Base-by-base conservation (phyloP, 768 basidiomycete species). In the Suillus lakei region DNA sequence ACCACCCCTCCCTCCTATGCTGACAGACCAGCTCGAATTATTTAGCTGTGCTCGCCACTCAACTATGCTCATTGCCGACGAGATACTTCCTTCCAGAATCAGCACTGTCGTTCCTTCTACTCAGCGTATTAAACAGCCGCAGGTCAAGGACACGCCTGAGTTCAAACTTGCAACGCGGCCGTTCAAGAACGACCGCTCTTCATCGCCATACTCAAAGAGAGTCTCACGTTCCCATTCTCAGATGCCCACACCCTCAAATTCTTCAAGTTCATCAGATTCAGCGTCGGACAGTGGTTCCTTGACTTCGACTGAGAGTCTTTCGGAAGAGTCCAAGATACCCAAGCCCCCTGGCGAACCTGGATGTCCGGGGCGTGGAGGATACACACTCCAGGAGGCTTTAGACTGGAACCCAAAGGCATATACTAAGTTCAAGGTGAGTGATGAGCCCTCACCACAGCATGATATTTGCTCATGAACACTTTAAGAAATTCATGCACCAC, bases 301-400 rank as follows among this genome's bases (percentile, higher is more conserved):
- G 2, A 48, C 61, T 28, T 43, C 36, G 1, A 32, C 46, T 32
- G 5, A 62, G 50, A 44, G 4, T 8, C 23, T 16, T 1, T 66
- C 60, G 38, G 69, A 69, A 16, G 64, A 59, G 5, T 63, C 64
- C 0, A 68, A 66, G 53, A 76, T 76, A 28, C 64, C 72, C 32
- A 77, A 76, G 44, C 75, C 74, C 4, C 21, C 18, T 13, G 73
- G 73, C 0, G 70, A 76, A 48, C 68, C 64, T 21, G 74, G 73
- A 13, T 44, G 60, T 21, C 70, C 74, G 13, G 68, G 71, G 7
- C 43, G 58, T 5, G 74, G 73, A 16, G 72, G 76, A 3, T 76
- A 77, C 48, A 75, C 53, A 7, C 65, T 77, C 12, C 55, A 71
- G 43, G 64, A 61, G 1, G 68, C 65, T 0, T 48, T 76, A 5